Conservation (phyloP, 1,284 basidiomycete species). For the Pseudozyma sp. region DNA sequence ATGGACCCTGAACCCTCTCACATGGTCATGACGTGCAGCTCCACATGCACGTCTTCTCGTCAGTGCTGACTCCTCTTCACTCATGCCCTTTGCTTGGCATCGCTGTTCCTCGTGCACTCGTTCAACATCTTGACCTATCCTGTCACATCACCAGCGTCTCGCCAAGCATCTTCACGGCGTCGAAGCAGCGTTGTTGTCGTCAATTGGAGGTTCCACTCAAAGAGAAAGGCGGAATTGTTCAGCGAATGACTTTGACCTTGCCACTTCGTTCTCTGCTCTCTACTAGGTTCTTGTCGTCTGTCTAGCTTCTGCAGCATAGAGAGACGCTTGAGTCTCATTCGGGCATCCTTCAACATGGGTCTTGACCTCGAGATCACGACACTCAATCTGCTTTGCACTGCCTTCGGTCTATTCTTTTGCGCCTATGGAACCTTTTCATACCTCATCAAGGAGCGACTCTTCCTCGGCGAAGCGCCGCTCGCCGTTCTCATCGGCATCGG, state of each 20-base stretch:
- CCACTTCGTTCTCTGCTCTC: background rate
- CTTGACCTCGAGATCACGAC: conserved; percentile 37
- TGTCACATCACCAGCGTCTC: background rate
- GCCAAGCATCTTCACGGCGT: background rate
- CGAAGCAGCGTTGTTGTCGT: background rate
- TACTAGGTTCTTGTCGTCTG: background rate
- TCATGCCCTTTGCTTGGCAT: conserved; percentile 5
- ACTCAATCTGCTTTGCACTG: conserved; percentile 48
- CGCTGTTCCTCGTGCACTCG: background rate
- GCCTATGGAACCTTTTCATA: conserved; percentile 57
- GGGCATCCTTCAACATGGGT: conserved; percentile 10
- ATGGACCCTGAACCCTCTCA: conserved; percentile 2
- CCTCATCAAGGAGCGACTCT: conserved; percentile 59
- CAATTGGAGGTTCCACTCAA: no score
- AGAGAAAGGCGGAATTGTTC: no score
- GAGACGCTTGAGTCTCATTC: background rate
- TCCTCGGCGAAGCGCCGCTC: conserved; percentile 58
- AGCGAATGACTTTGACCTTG: background rate
- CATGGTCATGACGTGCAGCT: conserved; percentile 8
- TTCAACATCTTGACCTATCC: background rate
- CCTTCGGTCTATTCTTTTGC: conserved; percentile 52
- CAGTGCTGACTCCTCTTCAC: background rate
- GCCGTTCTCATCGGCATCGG: conserved; percentile 56
- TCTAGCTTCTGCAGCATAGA: conserved; percentile 8
- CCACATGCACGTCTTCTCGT: background rate